Percentiles rank a stretch among this genome's conserved stretches.
These are phyloP conservation scores for Aspergillus sp. DNA, from an alignment of 2,329 filamentous ascomycete genomes.

Conservation along the genomic window DNA sequence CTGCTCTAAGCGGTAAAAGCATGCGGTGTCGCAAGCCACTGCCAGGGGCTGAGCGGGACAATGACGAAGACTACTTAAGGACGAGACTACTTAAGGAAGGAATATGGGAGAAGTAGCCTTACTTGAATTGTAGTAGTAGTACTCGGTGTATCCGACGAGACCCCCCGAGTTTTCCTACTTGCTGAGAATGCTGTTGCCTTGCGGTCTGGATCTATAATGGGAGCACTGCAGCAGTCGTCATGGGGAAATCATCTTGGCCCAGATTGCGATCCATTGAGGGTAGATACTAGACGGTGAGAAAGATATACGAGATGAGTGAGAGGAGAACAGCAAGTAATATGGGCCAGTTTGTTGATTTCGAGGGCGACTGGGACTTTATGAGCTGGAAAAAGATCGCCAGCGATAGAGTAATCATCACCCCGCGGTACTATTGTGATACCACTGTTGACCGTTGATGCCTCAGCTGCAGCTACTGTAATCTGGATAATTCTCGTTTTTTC, in stretches of 20 bases:
- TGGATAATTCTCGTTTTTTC: background rate
- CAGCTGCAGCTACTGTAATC: background rate
- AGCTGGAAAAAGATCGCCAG: background rate
- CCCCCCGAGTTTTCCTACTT: constrained; percentile 2
- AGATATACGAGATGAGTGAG: background rate
- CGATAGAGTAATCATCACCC: background rate
- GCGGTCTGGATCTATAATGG: constrained; percentile 14
- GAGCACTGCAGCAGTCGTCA: constrained; percentile 12
- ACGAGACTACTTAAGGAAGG: background rate
- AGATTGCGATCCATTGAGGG: constrained; percentile 1
- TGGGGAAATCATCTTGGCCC: constrained; percentile 4
- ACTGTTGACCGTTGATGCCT: background rate
- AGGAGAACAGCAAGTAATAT: background rate
- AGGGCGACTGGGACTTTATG: background rate
- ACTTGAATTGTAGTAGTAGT: background rate
- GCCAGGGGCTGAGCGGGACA: background rate
- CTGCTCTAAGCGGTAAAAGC: background rate
- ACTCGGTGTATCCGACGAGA: background rate
- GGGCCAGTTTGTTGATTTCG: background rate
- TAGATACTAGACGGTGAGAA: background rate
- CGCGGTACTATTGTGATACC: background rate
- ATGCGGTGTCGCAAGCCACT: background rate
- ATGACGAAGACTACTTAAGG: background rate
- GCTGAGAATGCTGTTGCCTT: constrained; percentile 18
- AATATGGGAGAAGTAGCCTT: background rate